Base-by-base conservation (phyloP, 495 filamentous ascomycete species). In the Xylaria castorea region DNA sequence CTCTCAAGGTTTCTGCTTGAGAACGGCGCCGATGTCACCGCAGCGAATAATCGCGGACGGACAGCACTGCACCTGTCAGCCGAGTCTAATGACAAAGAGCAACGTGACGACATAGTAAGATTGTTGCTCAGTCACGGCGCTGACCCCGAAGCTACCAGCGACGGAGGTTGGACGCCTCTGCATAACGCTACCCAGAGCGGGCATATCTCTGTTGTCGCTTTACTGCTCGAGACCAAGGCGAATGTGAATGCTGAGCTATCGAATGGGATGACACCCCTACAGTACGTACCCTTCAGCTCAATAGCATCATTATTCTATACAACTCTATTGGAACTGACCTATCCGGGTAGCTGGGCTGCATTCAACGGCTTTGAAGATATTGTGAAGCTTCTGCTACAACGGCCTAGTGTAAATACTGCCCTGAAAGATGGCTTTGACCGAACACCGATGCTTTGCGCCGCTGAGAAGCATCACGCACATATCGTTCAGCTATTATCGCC, bases 141-240 rank as follows among this genome's bases (percentile, higher is more conserved):
- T 6, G 76, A 87, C 73, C 80, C 90, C 12, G 82, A 87, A 74
- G 86, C 88, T 42, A 80, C 82, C 60, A 90, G 88, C 78, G 89
- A 90, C 75, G 86, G 87, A 44, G 85, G 85, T 11, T 92, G 90
- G 90, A 91, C 89, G 46, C 83, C 90, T 11, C 81, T 92, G 1
- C 91, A 92, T 71, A 89, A 91, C 78, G 90, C 90, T 3, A 88
- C 86, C 42, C 86, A 91, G 68, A 83, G 85, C 40, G 89, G 88
- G 0, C 83, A 79, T 68, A 83, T 85, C 67, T 81, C 80, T 12
- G 84, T 88, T 62, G 87, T 87, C 44, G 72, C 73, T 8, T 78
- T 85, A 25, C 76, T 92, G 36, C 71, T 92, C 14, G 78, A 79
- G 6, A 83, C 83, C 1, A 84, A 84, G 11, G 88, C 89, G 4